Evolutionary conservation across 2,329 filamentous ascomycete species (phyloP).

Genomic region (Penicillium sp.): DNA sequence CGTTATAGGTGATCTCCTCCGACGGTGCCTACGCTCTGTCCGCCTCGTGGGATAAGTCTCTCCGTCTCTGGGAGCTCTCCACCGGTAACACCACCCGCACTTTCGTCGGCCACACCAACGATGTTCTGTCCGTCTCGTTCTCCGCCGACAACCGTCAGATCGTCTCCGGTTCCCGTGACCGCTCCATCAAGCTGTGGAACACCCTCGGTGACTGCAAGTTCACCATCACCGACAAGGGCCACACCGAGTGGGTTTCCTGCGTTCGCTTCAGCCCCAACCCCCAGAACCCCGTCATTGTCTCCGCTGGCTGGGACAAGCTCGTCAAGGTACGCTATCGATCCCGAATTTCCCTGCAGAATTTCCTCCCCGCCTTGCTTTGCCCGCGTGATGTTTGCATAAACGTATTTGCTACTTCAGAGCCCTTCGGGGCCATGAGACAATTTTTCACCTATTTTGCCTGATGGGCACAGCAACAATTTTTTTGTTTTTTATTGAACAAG

Average conservation of each 20-base stretch:
- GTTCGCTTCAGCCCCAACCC: constrained; percentile 99
- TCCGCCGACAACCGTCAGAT: constrained; percentile 99
- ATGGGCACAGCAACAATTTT: constrained; percentile 32
- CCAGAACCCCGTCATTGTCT: constrained; percentile 99
- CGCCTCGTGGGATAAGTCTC: constrained; percentile 99
- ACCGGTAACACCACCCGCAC: constrained; percentile 95
- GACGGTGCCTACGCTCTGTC: constrained; percentile 99
- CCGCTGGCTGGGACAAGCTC: constrained; percentile 98
- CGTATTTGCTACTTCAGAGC: constrained; percentile 99
- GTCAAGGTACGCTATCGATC: constrained; percentile 79
- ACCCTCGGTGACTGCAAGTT: constrained; percentile 99
- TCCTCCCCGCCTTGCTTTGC: constrained; percentile 22
- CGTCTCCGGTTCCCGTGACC: constrained; percentile 96
- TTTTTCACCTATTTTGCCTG: constrained; percentile 67
- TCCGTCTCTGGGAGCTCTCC: constrained; percentile 98
- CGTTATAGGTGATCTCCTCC: constrained; percentile 86
- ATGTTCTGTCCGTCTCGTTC: constrained; percentile 99
- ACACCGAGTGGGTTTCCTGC: constrained; percentile 99
- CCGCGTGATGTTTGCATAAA: constrained; percentile 90
- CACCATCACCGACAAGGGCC: constrained; percentile 99
- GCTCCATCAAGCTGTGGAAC: constrained; percentile 99
- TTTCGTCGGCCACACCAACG: constrained; percentile 99
- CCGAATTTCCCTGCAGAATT: constrained; percentile 11
- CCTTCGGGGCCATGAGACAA: constrained; percentile 91
- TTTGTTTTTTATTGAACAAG: constrained; percentile 18